Base-by-base conservation (phyloP, 768 basidiomycete species). In the Boletus tomentosulus region DNA sequence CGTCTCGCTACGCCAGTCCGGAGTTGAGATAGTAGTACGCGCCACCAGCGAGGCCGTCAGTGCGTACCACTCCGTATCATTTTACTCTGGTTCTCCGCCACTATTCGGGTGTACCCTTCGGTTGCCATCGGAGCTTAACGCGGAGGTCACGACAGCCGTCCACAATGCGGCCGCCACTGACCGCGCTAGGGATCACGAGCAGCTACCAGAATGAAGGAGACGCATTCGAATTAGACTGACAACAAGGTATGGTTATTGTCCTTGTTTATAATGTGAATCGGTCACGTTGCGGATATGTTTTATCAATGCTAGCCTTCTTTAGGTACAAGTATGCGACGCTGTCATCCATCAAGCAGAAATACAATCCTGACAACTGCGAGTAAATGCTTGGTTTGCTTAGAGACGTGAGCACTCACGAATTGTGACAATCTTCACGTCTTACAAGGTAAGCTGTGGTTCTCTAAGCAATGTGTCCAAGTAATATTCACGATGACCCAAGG, bases 131-230 rank as follows among this genome's bases (percentile, higher is more conserved):
- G 60, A 8, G 56, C 54, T 2, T 66, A 53, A 25, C 11, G 16
- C 46, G 9, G 31, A 39, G 30, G 19, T 63, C 47, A 46, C 37
- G 24, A 35, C 41, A 4, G 55, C 57, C 25, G 27, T 63, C 24
- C 49, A 51, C 3, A 12, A 47, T 15, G 53, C 65, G 1, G 48
- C 57, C 38, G 9, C 60, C 62, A 0, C 27, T 67, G 46, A 42
- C 48, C 7, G 51, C 55, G 0, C 25, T 67, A 12, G 65, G 60
- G 12, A 41, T 62, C 35, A 55, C 15, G 34, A 43, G 57, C 15
- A 65, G 63, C 41, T 66, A 67, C 56, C 63, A 65, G 27, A 65
- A 59, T 34, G 62, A 65, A 49, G 65, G 48, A 3, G 52, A 51
- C 22, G 24, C 53, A 6, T 65, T 55, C 39, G 64, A 65, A 19